Evolutionary conservation across 441 rosid species (phyloP).

Genomic region (Viola pubescens): DNA sequence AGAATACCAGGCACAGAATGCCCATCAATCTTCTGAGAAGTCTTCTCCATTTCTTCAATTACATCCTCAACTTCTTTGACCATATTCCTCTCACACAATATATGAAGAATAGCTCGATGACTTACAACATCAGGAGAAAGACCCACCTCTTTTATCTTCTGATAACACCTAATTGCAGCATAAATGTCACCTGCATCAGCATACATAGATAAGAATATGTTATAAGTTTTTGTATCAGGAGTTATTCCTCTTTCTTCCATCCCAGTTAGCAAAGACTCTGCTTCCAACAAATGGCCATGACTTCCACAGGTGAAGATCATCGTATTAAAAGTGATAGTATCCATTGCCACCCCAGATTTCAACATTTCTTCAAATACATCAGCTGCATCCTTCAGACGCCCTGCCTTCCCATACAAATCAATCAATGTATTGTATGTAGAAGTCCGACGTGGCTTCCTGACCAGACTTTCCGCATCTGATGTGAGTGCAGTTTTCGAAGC

Average conservation of each 20-base stretch:
- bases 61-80: slow-evolving; percentile 56
- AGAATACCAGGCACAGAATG: slow-evolving; percentile 66
- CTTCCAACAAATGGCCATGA: slow-evolving; percentile 62
- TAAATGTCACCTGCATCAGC: slow-evolving; percentile 64
- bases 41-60: slow-evolving; percentile 50
- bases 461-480: slow-evolving; percentile 24
- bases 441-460: slow-evolving; percentile 54
- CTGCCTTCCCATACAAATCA: slow-evolving; percentile 92
- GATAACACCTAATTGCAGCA: slow-evolving; percentile 49
- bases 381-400: slow-evolving; percentile 78
- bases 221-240: slow-evolving; percentile 83
- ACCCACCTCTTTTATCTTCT: slow-evolving; percentile 59
- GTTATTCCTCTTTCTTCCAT: slow-evolving; percentile 64
- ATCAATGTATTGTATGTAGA: slow-evolving; percentile 73
- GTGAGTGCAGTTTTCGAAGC: slow-evolving; percentile 20
- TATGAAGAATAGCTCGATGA: slow-evolving; percentile 64
- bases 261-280: slow-evolving; percentile 58
- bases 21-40: slow-evolving; percentile 42
- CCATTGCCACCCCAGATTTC: slow-evolving; percentile 62
- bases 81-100: slow-evolving; percentile 61
- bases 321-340: slow-evolving; percentile 72
- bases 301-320: slow-evolving; percentile 88
- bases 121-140: slow-evolving; percentile 69
- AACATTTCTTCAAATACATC: slow-evolving; percentile 67
- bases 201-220: slow-evolving; percentile 58